These are phyloP conservation scores for Crithidia expoeki DNA, from an alignment of 208 protist genomes.

Conservation along the genomic window DNA sequence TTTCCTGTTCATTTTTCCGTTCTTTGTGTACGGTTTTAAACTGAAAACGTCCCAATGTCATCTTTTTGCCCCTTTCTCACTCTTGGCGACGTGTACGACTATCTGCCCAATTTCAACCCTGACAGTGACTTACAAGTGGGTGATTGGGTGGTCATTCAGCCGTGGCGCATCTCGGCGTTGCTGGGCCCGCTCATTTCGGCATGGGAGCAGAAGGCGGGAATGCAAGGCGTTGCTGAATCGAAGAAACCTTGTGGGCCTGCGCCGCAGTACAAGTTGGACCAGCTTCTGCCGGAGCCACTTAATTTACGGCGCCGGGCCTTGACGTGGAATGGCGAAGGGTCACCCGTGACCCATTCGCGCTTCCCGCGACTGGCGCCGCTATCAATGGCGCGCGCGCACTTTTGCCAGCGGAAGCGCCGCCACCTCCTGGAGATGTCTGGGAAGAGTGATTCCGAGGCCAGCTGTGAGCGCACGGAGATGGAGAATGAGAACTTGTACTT, in stretches of 20 bases:
- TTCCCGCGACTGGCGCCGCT: conserved; percentile 22
- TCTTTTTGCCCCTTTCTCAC: conserved; percentile 36
- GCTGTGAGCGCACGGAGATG: conserved; percentile 11
- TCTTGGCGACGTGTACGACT: conserved; percentile 48
- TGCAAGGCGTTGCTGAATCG: background rate
- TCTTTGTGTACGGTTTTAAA: conserved; percentile 8
- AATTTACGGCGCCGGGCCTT: conserved; percentile 25
- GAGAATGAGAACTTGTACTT: conserved; percentile 54
- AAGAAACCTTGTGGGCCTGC: background rate
- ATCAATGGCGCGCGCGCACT: conserved; percentile 27
- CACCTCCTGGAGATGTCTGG: conserved; percentile 20
- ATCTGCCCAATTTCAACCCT: conserved; percentile 75
- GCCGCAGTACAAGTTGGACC: conserved; percentile 26
- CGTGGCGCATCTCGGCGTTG: conserved; percentile 44
- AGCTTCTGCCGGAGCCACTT: conserved; percentile 33
- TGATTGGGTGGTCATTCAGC: conserved; percentile 82
- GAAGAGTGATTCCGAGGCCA: background rate
- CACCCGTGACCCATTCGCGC: background rate
- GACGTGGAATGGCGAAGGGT: conserved; percentile 13
- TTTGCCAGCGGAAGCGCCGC: conserved; percentile 28
- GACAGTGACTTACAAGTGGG: conserved; percentile 69
- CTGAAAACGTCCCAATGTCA: conserved; percentile 12
- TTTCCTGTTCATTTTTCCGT: conserved; percentile 5
- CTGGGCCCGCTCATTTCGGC: conserved; percentile 61
- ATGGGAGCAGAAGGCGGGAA: conserved; percentile 27